Conservation (phyloP, 768 basidiomycete genomes). For the Scleroderma citrinum region DNA sequence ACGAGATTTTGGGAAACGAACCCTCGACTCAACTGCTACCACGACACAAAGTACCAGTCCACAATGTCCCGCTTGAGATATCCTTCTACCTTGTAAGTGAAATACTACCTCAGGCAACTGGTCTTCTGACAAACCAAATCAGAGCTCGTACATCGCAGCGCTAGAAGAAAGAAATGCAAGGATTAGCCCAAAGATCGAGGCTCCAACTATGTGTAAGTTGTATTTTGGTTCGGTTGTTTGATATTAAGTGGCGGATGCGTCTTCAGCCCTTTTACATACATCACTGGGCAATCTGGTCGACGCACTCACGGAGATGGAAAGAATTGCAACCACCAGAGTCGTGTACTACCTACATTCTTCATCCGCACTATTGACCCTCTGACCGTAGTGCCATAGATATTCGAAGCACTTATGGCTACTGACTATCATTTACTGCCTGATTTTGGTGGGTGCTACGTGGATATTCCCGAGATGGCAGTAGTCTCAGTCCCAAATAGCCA, state of each 20-base stretch:
- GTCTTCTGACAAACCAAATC: neutral
- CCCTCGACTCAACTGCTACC: conserved; percentile 46
- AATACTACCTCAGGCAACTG: neutral
- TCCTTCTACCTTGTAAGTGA: conserved; percentile 58
- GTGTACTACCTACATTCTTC: neutral
- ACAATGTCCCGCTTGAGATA: conserved; percentile 66
- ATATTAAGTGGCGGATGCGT: neutral
- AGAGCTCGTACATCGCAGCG: conserved; percentile 64
- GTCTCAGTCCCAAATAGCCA: conserved; percentile 35
- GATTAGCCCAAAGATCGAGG: conserved; percentile 32
- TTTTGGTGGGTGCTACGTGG: conserved; percentile 39
- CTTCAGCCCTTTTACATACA: conserved; percentile 39
- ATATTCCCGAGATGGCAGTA: neutral
- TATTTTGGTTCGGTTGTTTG: neutral
- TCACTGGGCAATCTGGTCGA: conserved; percentile 54
- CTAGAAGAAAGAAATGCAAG: conserved; percentile 39
- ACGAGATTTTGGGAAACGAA: conserved; percentile 38
- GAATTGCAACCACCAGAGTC: conserved; percentile 63
- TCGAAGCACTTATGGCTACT: conserved; percentile 63
- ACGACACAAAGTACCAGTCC: conserved; percentile 43
- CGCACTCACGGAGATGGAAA: conserved; percentile 61
- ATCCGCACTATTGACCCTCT: neutral
- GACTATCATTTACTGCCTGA: conserved; percentile 52
- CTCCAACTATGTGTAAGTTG: conserved; percentile 52
- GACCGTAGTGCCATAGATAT: conserved; percentile 37